Evolutionary conservation across 768 basidiomycete species (phyloP).

Genomic region (Termitomyces sp.): DNA sequence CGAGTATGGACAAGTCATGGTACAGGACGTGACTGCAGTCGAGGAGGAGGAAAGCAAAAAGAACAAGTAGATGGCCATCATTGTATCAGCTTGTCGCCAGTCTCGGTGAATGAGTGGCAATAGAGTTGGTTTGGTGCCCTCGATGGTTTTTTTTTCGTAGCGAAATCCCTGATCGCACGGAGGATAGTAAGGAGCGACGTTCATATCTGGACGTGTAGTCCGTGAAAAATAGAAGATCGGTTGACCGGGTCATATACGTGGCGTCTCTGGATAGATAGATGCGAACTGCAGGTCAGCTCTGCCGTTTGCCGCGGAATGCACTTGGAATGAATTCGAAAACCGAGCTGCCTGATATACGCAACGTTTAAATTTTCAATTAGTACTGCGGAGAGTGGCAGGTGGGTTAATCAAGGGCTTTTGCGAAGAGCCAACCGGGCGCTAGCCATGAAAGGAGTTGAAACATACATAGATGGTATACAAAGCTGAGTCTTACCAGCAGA

Average conservation of each 20-base stretch:
- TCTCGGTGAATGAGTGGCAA: neutral
- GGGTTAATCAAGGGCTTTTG: constrained; percentile 4
- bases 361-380: constrained; percentile 1
- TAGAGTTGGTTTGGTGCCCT: neutral
- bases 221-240: constrained; percentile 13
- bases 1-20: constrained; percentile 89
- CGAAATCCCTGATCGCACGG: constrained; percentile 15
- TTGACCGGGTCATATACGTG: neutral
- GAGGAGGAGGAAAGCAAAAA: constrained; percentile 57
- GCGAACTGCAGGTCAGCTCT: constrained; percentile 13
- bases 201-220: constrained; percentile 3
- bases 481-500: constrained; percentile 18
- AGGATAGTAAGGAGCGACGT: constrained; percentile 16
- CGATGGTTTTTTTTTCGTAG: constrained; percentile 4
- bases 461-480: constrained; percentile 8
- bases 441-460: constrained; percentile 11
- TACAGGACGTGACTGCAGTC: constrained; percentile 35
- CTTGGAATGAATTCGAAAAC: neutral
- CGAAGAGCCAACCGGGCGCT: neutral
- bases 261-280: constrained; percentile 1
- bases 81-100: neutral
- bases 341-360: neutral
- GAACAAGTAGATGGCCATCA: constrained; percentile 31
- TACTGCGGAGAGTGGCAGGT: constrained; percentile 9
- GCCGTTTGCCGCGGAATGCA: constrained; percentile 11